Base-by-base conservation (phyloP, 179 eudicot species). In the Corrigiola litoralis region DNA sequence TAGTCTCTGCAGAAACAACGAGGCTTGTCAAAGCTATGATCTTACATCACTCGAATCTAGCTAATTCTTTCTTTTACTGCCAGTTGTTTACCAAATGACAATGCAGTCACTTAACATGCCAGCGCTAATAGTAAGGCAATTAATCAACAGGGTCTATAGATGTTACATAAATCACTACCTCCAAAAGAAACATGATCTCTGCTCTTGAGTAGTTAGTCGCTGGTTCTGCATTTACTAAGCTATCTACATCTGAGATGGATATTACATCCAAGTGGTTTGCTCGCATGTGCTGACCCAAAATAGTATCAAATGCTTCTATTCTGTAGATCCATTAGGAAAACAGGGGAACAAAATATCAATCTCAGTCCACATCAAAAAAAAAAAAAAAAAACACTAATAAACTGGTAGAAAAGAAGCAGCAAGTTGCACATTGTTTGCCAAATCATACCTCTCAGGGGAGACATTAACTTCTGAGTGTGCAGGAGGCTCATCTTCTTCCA, bases 401-500 rank as follows among this genome's bases (percentile, higher is more conserved):
- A n/a, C n/a, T 5, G 55, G 49, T 3, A 34, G 23, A 62, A n/a
- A 18, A 51, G 18, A 13, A 3, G 34, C 21, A 20, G 25, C 1
- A 20, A 46, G 55, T 13, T 64, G 41, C 6, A 12, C 8, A 21
- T 1, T 23, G 34, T 32, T 38, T 28, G 17, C 46, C 29, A 34
- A 64, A 20, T 23, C 74, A 41, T 10, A 87, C 98, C 98, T 92
- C 68, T 88, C 87, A 5, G 85, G 32, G 17, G 96, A 68, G 27
- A 75, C 21, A 25, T 77, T 71, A 56, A 45, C 48, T 65, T 65
- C 68, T 48, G 82, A 37, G 61, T 70, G 59, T 66, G 82, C 76
- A 65, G 92, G 72, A 73, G 95, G 81, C 46, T 81, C 87, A 73
- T 95, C 99, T 18, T 88, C 81, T 13, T 88, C 99, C 99, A 90